Percentiles rank a stretch among this genome's conserved stretches.
Evolutionary conservation across 805 yeast species (phyloP).

Genomic region (Zygosaccharomyces lentus): DNA sequence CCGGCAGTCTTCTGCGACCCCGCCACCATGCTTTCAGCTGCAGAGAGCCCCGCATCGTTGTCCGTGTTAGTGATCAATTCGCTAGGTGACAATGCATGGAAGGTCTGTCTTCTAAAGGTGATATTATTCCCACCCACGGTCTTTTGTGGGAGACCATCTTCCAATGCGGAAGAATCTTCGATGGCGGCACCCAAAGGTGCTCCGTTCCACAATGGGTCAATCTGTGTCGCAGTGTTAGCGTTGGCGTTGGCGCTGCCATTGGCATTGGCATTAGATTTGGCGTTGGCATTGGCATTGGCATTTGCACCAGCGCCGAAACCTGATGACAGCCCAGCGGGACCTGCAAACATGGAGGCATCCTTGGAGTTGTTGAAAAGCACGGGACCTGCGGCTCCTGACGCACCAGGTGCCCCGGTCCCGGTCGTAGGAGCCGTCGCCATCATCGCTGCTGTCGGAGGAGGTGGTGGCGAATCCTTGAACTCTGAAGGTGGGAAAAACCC

Average conservation of each 20-base stretch:
- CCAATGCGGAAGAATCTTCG: conserved; percentile 14
- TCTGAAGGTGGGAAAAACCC: conserved; percentile 28
- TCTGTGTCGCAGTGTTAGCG: conserved; percentile 9
- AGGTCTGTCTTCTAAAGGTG: conserved; percentile 34
- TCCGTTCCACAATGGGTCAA: conserved; percentile 21
- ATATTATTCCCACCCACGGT: conserved; percentile 15
- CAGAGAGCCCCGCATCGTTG: conserved; percentile 6
- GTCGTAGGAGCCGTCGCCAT: background rate
- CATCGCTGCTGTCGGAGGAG: background rate
- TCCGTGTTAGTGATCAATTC: conserved; percentile 15
- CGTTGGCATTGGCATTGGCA: background rate
- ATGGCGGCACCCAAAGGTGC: conserved; percentile 8
- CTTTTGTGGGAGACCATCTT: conserved; percentile 12
- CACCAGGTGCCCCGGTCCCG: background rate
- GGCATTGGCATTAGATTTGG: background rate
- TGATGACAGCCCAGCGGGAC: conserved; percentile 8
- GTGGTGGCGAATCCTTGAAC: conserved; percentile 15
- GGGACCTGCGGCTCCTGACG: conserved; percentile 1
- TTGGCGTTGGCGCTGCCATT: background rate
- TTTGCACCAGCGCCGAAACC: conserved; percentile 5
- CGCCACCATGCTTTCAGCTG: conserved; percentile 4
- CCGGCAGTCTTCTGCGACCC: conserved; percentile 4
- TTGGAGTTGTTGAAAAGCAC: conserved; percentile 15
- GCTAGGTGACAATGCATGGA: conserved; percentile 29
- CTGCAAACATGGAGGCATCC: conserved; percentile 17